phyloP scores from a whole-genome alignment of 2,329 filamentous ascomycete species.

The Aspergillus versicolor region DNA sequence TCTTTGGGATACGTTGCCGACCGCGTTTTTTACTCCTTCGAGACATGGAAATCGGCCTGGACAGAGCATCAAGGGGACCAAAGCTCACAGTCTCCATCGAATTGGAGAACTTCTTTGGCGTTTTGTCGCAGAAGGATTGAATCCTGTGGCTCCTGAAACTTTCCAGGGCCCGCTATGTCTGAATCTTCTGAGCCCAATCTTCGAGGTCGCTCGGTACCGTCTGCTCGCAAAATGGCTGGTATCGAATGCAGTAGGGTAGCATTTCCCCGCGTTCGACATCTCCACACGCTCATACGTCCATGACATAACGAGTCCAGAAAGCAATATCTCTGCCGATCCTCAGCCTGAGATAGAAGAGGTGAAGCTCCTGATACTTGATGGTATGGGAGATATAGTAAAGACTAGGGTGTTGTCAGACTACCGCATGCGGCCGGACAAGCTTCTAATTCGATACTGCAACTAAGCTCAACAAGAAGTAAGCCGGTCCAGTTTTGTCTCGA shows the following conservation, averaged over 20 bases:
- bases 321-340: not conserved
- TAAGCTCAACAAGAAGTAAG: not conserved
- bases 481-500: not conserved
- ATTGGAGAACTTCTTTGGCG: not conserved
- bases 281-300: not conserved
- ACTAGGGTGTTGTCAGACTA: not conserved
- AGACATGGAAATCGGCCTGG: not conserved
- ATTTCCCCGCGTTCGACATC: not conserved
- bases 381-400: not conserved
- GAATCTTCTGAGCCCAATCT: not conserved
- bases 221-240: too few species aligned
- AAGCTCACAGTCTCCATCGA: not conserved
- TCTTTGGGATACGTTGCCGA: slow-evolving; percentile 4
- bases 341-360: not conserved
- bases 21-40: not conserved
- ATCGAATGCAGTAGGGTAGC: not conserved
- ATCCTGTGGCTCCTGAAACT: not conserved
- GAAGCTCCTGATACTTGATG: not conserved
- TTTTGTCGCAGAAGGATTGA: not conserved
- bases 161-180: not conserved
- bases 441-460: not conserved
- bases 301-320: not conserved
- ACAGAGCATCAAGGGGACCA: not conserved
- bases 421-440: not conserved
- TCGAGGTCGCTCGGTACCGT: not conserved